phyloP scores from a whole-genome alignment of 1,284 basidiomycete species.

The Ceratobasidium sp. region DNA sequence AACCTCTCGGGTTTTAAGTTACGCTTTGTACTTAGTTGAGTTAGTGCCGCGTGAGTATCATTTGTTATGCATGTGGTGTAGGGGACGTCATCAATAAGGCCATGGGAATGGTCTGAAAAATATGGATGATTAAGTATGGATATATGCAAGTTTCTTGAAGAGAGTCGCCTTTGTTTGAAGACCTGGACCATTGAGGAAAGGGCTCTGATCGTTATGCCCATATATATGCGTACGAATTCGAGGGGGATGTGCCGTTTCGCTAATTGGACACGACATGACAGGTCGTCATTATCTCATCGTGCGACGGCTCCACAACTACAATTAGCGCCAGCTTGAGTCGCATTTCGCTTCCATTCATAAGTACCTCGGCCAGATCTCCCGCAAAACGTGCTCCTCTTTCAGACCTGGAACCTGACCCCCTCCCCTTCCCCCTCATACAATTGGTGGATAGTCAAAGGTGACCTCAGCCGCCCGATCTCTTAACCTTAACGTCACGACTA shows the following conservation, averaged over 20 bases:
- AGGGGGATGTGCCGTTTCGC: not conserved
- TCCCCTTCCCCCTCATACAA: not conserved
- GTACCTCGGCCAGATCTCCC: not conserved
- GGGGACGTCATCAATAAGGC: not conserved
- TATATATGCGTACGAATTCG: not conserved
- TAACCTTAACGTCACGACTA: not conserved
- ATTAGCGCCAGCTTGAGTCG: conserved; percentile 12
- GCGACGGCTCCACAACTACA: conserved; percentile 21
- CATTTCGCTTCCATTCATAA: conserved; percentile 34
- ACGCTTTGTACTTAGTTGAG: not conserved
- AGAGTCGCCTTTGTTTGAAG: not conserved
- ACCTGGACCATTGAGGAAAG: not conserved
- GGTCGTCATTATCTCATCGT: conserved; percentile 10
- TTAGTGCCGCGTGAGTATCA: not conserved
- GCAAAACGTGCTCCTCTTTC: conserved; percentile 7
- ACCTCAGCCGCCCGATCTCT: not conserved
- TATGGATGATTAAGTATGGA: no score
- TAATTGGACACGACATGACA: conserved; percentile 12
- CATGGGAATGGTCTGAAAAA: no score
- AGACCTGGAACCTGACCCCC: not conserved
- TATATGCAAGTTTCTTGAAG: no score
- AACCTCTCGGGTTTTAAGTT: not conserved
- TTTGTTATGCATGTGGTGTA: not conserved
- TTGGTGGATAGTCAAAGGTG: not conserved
- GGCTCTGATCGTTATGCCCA: not conserved